Evolutionary conservation across 1,284 basidiomycete species (phyloP).

Genomic region (Inonotus obliquus): DNA sequence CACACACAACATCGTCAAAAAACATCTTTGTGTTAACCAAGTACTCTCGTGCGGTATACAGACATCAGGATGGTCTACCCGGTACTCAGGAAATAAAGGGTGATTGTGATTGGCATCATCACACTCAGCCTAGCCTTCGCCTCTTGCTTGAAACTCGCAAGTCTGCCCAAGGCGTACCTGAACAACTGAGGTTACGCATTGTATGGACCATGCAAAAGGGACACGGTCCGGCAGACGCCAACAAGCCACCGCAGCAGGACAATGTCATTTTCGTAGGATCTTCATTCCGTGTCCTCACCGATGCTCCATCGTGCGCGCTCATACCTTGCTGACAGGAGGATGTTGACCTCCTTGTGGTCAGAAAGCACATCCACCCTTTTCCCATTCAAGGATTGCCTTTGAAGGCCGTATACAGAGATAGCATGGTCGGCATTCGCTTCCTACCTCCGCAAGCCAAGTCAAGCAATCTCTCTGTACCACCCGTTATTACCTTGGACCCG

Average conservation of each 20-base stretch:
- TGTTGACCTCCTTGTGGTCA: constrained; percentile 59
- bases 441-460: constrained; percentile 39
- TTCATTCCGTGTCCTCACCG: neutral
- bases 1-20: neutral
- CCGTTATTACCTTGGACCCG: neutral
- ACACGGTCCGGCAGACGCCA: constrained; percentile 15
- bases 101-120: constrained; percentile 69
- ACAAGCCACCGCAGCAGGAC: neutral
- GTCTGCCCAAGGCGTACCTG: constrained; percentile 40
- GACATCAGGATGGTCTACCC: constrained; percentile 19
- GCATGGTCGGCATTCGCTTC: constrained; percentile 68
- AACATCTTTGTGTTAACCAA: constrained; percentile 40
- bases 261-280: constrained; percentile 17
- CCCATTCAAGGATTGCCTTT: constrained; percentile 51
- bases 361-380: constrained; percentile 22
- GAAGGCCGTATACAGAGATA: constrained; percentile 71
- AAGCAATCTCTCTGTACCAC: constrained; percentile 37
- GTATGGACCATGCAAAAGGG: constrained; percentile 52
- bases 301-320: neutral
- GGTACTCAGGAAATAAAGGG: constrained; percentile 21
- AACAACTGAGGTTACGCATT: constrained; percentile 59
- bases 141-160: constrained; percentile 57
- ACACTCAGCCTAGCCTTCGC: constrained; percentile 59
- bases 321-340: constrained; percentile 50
- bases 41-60: constrained; percentile 59